Percentiles rank a stretch among this genome's conserved stretches.
Evolutionary conservation across 495 filamentous ascomycete species (phyloP).

Genomic region (Xylaria scruposa): DNA sequence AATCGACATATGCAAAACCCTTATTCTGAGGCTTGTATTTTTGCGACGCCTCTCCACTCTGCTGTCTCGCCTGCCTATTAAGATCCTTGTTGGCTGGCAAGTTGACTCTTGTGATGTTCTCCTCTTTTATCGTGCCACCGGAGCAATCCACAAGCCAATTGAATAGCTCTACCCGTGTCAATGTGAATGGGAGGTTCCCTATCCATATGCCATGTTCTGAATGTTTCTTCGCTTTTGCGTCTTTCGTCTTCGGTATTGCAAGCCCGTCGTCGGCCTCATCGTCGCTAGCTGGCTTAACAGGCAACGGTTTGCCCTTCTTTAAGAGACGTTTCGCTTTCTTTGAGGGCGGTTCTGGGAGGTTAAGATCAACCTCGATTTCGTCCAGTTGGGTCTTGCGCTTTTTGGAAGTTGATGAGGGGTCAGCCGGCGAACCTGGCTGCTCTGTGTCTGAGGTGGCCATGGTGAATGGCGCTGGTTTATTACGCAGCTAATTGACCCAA

Average conservation of each 20-base stretch:
- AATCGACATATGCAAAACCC: conserved; percentile 97
- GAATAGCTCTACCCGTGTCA: conserved; percentile 72
- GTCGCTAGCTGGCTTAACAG: conserved; percentile 48
- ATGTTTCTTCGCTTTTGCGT: conserved; percentile 56
- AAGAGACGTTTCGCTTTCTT: conserved; percentile 85
- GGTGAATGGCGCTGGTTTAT: neutral
- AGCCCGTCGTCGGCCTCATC: conserved; percentile 47
- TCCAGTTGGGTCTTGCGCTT: conserved; percentile 77
- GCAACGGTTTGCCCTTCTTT: conserved; percentile 72
- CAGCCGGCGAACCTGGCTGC: conserved; percentile 19
- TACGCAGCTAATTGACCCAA: neutral
- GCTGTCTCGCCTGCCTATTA: conserved; percentile 36
- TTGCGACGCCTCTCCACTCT: conserved; percentile 46
- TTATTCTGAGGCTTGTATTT: conserved; percentile 59
- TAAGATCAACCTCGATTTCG: conserved; percentile 89
- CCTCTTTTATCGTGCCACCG: conserved; percentile 66
- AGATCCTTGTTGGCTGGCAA: conserved; percentile 64
- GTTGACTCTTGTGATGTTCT: conserved; percentile 81
- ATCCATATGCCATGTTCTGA: conserved; percentile 92
- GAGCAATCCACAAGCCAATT: conserved; percentile 75
- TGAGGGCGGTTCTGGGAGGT: conserved; percentile 86
- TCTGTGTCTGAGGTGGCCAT: conserved; percentile 28
- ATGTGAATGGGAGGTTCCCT: conserved; percentile 86
- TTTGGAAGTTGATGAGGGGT: conserved; percentile 40
- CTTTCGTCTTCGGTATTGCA: conserved; percentile 40